Base-by-base conservation (phyloP, 129 eudicot species). In the Flaveria ramosissima region DNA sequence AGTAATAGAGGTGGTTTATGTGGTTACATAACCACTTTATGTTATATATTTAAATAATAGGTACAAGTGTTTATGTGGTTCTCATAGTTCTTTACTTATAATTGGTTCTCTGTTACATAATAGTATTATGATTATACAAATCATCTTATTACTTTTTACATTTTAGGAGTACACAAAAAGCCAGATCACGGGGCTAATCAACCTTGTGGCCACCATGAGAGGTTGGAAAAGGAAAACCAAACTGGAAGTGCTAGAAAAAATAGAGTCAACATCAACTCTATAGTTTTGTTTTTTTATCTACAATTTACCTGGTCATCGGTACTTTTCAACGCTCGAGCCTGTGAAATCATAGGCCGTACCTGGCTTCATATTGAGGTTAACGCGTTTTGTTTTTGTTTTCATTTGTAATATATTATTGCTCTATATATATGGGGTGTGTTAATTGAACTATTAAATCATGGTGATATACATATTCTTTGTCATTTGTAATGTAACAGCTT, bases 161-260 rank as follows among this genome's bases (percentile, higher is more conserved):
- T 77, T 42, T 76, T 85, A 94, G 98, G 97, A 91, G 74, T 94
- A 94, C 84, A 84, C 84, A 39, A 91, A 94, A 74, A 90, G 75
- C 81, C 98, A 94, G 86, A 83, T 89, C 20, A 72, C 79, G n/a
- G 98, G 98, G 72, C 80, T 94, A 70, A 65, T 94, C 71, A 94
- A 94, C 88, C 96, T 94, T 21, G 98, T 94, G 24, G 96, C 98
- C 41, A 87, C 97, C 5, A 89, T 94, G 97, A 94, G 91, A 82
- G 89, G 98, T 32, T 94, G 97, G 98, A 94, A 89, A 80, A 91
- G 96, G 73, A 93, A 91, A 89, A 91, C 91, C 71, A 89, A 89
- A 84, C 72, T 85, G 82, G 98, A 94, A 76, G 84, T 89, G 71
- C 64, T 94, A 64, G 98, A 94, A 68, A 94, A 94, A 81, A 84